phyloP scores from a whole-genome alignment of 176 grass and related monocot genomes.

The Pontederia crassipes region DNA sequence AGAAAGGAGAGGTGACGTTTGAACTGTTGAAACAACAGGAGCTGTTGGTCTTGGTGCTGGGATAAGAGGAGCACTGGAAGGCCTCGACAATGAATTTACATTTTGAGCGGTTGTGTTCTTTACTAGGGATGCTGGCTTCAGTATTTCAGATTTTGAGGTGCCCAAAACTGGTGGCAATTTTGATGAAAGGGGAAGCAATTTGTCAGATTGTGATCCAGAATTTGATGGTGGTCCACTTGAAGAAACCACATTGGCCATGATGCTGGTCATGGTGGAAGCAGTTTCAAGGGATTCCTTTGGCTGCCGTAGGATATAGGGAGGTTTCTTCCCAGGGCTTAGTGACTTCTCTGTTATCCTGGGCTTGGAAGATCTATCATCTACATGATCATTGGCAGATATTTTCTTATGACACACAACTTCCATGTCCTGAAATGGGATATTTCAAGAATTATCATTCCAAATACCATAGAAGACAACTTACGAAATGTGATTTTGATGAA shows the following conservation, averaged over 20 bases:
- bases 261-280: conserved; percentile 12
- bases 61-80: conserved; percentile 68
- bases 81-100: conserved; percentile 35
- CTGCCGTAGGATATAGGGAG: conserved; percentile 28
- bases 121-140: conserved; percentile 14
- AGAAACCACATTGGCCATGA: conserved; percentile 15
- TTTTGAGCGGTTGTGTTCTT: conserved; percentile 24
- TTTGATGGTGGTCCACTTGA: conserved; percentile 23
- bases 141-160: conserved; percentile 27
- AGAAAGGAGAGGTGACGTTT: conserved; percentile 38
- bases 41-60: conserved; percentile 39
- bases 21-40: conserved; percentile 39
- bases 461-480: background rate
- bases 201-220: conserved; percentile 28
- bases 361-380: conserved; percentile 37
- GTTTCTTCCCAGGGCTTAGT: conserved; percentile 42
- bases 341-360: conserved; percentile 41
- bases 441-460: background rate
- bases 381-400: conserved; percentile 33
- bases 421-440: conserved; percentile 47
- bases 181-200: conserved; percentile 23
- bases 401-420: conserved; percentile 44
- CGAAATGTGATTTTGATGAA: background rate
- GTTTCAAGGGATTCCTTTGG: conserved; percentile 42
- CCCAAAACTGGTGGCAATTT: conserved; percentile 16